Base-by-base conservation (phyloP, 495 filamentous ascomycete genomes). In the Parmelia sp. region DNA sequence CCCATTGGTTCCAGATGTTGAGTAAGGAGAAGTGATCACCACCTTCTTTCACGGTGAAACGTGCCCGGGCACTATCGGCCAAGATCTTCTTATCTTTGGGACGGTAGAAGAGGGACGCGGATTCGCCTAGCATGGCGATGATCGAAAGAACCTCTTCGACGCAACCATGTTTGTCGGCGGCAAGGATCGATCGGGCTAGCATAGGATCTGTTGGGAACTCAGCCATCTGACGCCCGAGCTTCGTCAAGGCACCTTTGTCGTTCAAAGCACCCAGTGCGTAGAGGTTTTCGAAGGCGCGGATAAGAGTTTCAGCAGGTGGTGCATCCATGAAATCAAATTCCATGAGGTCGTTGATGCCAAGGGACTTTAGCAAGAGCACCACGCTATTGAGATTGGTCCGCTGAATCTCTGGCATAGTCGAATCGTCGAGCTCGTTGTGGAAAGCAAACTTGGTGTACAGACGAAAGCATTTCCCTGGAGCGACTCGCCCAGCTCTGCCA, bases 1-100 rank as follows among this genome's bases (percentile, higher is more conserved):
- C 89, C 91, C 92, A 97, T 74, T 96, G 89, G 74, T 96, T 96
- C 88, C 87, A 98, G 71, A 98, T 88, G 70, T 96, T 96, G n/a
- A 98, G 83, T 1, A 93, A 82, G 0, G 91, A 92, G 17, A 92
- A 74, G 71, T 96, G 90, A 75, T 98, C 94, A 49, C 94, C 94
- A 57, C 94, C 94, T 62, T 95, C 92, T 68, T 91, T 91, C 68
- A 92, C 78, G 1, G 94, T 96, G 77, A 97, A 97, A 4, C 95
- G 84, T 37, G 87, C 86, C n/a, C 93, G 87, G 6, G 94, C 94
- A 68, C 89, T 88, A 73, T 97, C 94, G 29, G 94, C 95, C 72
- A 96, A 89, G 56, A 97, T 87, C 70, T 96, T 96, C 79, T 97
- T 96, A 76, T 98, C 93, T 74, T 96, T 96, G 14, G 94, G 94